Evolutionary conservation across 2,329 filamentous ascomycete genomes (phyloP).

Genomic region (Plenodomus lindquistii): DNA sequence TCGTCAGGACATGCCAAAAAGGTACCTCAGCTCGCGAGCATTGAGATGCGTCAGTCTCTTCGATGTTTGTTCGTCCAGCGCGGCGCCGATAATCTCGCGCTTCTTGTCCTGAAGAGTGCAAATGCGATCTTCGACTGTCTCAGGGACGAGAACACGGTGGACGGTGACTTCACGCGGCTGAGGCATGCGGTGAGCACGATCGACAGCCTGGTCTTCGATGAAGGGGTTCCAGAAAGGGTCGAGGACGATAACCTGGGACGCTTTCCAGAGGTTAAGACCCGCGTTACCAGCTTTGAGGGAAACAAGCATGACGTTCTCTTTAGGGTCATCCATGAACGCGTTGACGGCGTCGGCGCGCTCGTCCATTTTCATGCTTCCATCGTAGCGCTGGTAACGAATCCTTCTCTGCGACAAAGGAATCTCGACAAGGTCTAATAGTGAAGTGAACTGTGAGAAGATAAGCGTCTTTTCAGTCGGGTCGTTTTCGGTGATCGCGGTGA

Average conservation of each 20-base stretch:
- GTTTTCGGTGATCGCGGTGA: slow-evolving; percentile 55
- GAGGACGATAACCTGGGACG: slow-evolving; percentile 84
- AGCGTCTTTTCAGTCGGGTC: slow-evolving; percentile 72
- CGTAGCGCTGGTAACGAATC: slow-evolving; percentile 69
- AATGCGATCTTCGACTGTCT: slow-evolving; percentile 88
- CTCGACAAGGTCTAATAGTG: slow-evolving; percentile 76
- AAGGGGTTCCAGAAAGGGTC: slow-evolving; percentile 96
- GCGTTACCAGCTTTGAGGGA: slow-evolving; percentile 82
- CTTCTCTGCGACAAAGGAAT: slow-evolving; percentile 66
- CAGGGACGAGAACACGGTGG: slow-evolving; percentile 74
- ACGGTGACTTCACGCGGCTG: slow-evolving; percentile 75
- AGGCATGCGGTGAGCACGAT: slow-evolving; percentile 86
- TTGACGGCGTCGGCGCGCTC: slow-evolving; percentile 69
- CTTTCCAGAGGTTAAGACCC: slow-evolving; percentile 81
- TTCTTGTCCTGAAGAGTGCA: slow-evolving; percentile 78
- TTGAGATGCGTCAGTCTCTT: slow-evolving; percentile 69
- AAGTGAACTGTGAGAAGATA: slow-evolving; percentile 81
- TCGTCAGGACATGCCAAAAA: slow-evolving; percentile 59
- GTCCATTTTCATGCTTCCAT: slow-evolving; percentile 71
- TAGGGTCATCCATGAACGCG: slow-evolving; percentile 65
- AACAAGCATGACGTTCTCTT: slow-evolving; percentile 72
- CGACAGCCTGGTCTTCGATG: slow-evolving; percentile 89
- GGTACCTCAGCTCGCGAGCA: slow-evolving; percentile 67
- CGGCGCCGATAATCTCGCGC: slow-evolving; percentile 73
- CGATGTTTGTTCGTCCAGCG: slow-evolving; percentile 75